Evolutionary conservation across 2,329 filamentous ascomycete species (phyloP), one percentile per base, ranked within the genome.

Genomic region (Lachnellula subtilissima): DNA sequence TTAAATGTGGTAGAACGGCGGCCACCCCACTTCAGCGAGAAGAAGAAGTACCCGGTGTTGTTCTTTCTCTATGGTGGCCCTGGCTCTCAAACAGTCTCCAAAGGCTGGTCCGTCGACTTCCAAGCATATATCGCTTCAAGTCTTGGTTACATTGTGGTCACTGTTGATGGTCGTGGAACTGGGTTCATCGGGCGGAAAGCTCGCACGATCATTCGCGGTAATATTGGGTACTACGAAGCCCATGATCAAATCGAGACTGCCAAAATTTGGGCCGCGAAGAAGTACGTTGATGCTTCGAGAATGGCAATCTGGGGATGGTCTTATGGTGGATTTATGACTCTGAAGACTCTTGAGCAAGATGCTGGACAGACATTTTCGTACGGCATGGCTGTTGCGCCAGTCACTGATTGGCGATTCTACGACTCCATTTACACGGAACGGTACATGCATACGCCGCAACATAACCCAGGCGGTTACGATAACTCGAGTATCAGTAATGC

Each of bases 221-320:
- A 95, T 61, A 81, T 99, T 35, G 94, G 94, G 17, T 77, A 88
- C 65, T 90, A 86, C 69, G 94, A 99, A 75, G 84, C 93, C 0
- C 79, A 84, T 40, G 94, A 97, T 71, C 94, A 99, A 72, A 97
- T 99, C 63, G 88, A 86, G 25, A 88, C 91, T 0, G 94, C 89
- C 3, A 88, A 92, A 72, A 83, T 88, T 62, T 97, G 91, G 86
- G 87, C 88, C 0, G 76, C 77, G 39, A 93, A 91, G 69, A 73
- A 81, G 14, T 97, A 99, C 71, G 86, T 97, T 14, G 95, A 99
- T 70, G 77, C 82, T 25, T 79, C 84, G 6, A 84, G 89, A 53
- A 83, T 99, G 64, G 92, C 91, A 19, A 96, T 99, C 69, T 99
- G 94, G 94, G 94, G 94, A 48, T 99, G 94, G 94, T 96, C 90